Percentiles rank a stretch among this genome's conserved stretches.
phyloP scores from a whole-genome alignment of 1,284 basidiomycete genomes.

The Rhodotorula sp. region DNA sequence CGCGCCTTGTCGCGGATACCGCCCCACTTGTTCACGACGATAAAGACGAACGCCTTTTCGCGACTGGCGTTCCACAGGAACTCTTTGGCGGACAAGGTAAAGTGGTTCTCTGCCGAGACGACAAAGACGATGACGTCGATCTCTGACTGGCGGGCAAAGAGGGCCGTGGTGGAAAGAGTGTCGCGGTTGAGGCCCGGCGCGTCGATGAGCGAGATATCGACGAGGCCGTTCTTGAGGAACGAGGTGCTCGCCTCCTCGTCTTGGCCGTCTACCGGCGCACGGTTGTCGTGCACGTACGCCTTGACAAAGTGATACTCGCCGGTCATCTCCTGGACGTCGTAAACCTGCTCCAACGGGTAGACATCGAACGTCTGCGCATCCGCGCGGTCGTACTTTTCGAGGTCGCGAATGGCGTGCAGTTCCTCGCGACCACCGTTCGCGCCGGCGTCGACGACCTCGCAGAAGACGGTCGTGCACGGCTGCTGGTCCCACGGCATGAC shows the following conservation, averaged over 20 bases:
- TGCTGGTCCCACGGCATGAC: constrained; percentile 98
- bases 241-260: constrained; percentile 52
- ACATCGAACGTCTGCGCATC: constrained; percentile 77
- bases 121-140: constrained; percentile 99
- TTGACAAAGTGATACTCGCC: constrained; percentile 65
- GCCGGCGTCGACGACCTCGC: constrained; percentile 90
- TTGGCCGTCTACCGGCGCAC: constrained; percentile 54
- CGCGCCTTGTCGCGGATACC: constrained; percentile 94
- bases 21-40: constrained; percentile 98
- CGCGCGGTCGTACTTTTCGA: constrained; percentile 65
- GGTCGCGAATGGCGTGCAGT: constrained; percentile 63
- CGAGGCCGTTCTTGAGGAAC: constrained; percentile 90
- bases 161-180: constrained; percentile 89
- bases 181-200: constrained; percentile 97
- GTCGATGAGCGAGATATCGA: constrained; percentile 97
- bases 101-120: constrained; percentile 97
- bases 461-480: constrained; percentile 95
- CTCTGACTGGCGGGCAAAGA: constrained; percentile 95
- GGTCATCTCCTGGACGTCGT: constrained; percentile 63
- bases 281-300: constrained; percentile 75
- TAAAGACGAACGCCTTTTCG: constrained; percentile 97
- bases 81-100: constrained; percentile 92
- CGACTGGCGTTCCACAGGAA: constrained; percentile 91
- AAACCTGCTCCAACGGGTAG: constrained; percentile 67
- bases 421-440: constrained; percentile 73